Conservation (phyloP, 768 basidiomycete genomes). For the Daedalea quercina region DNA sequence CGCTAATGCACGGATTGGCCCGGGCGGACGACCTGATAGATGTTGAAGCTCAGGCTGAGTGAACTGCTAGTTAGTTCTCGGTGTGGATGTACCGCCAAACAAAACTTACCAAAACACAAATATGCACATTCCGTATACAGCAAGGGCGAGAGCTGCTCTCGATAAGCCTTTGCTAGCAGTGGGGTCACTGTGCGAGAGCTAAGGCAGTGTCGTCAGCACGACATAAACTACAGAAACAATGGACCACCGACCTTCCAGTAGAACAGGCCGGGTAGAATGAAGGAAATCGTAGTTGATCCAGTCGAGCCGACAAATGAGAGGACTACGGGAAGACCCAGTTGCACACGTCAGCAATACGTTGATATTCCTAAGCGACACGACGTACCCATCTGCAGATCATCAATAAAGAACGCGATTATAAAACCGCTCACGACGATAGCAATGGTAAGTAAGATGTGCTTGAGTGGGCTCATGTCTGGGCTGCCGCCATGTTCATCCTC, state of each 20-base stretch:
- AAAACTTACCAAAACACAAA: slow-evolving; percentile 80
- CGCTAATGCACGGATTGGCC: slow-evolving; percentile 10
- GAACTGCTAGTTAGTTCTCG: not conserved
- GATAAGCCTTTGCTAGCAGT: slow-evolving; percentile 46
- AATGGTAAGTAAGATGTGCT: slow-evolving; percentile 65
- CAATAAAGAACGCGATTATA: slow-evolving; percentile 69
- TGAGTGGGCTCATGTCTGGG: slow-evolving; percentile 57
- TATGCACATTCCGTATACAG: slow-evolving; percentile 69
- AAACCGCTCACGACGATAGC: slow-evolving; percentile 62
- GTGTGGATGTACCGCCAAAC: not conserved
- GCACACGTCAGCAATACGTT: slow-evolving; percentile 6
- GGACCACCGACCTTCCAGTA: slow-evolving; percentile 75
- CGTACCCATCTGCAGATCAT: slow-evolving; percentile 72
- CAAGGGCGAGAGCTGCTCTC: slow-evolving; percentile 57
- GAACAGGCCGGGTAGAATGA: slow-evolving; percentile 89
- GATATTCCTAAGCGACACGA: slow-evolving; percentile 2
- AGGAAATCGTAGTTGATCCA: slow-evolving; percentile 94
- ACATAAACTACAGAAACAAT: not conserved
- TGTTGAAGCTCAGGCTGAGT: slow-evolving; percentile 69
- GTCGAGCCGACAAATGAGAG: slow-evolving; percentile 95
- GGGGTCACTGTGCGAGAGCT: slow-evolving; percentile 68
- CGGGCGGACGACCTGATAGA: slow-evolving; percentile 54
- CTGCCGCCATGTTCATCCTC: slow-evolving; percentile 47
- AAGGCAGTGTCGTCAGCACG: not conserved
- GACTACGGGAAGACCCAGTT: slow-evolving; percentile 39